Evolutionary conservation across 805 yeast genomes (phyloP), one percentile per base, ranked within the genome.

Genomic region (Starmerella gropengiesseri): DNA sequence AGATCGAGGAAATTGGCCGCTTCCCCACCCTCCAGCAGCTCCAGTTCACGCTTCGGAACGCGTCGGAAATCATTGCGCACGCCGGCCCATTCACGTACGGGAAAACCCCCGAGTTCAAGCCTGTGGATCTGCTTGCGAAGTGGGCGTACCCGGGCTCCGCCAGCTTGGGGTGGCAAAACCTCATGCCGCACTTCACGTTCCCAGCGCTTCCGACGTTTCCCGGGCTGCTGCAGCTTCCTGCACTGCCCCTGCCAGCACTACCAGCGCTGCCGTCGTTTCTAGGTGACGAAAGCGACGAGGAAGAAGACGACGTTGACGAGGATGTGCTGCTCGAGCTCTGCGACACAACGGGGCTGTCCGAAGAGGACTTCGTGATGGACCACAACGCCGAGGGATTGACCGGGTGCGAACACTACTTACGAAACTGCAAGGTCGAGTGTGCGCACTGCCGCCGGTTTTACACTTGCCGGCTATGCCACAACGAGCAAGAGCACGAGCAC

Each of bases 401-500:
- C 22, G 96, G 96, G 2, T 87, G 96, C 58, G 64, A 63, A 17
- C 96, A 87, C 61, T 87, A 87, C 61, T 81, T 76, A 55, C 65
- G 94, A 26, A 78, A 78, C 47, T 85, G 94, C 63, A 85, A 86
- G 58, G 60, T 82, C 38, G 91, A 83, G 55, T 87, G 96, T 57
- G 70, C 80, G 11, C 68, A 69, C 2, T 87, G 96, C 56, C 61
- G 66, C 25, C 68, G 69, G 55, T 87, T 94, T 89, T 80, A 66
- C 51, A 63, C 83, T 2, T 87, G 96, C 61, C 71, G 94, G 12
- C 74, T 82, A 50, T 87, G 96, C 58, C 96, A 87, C 60, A 68
- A 66, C 45, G 94, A 81, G 55, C 68, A 64, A n/a, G 68, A 70
- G 18, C 37, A n/a, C n/a, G 55, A 66, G 11, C 93, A 81, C 59